phyloP scores from a whole-genome alignment of 257 asterid species.

The Lavandula angustifolia region DNA sequence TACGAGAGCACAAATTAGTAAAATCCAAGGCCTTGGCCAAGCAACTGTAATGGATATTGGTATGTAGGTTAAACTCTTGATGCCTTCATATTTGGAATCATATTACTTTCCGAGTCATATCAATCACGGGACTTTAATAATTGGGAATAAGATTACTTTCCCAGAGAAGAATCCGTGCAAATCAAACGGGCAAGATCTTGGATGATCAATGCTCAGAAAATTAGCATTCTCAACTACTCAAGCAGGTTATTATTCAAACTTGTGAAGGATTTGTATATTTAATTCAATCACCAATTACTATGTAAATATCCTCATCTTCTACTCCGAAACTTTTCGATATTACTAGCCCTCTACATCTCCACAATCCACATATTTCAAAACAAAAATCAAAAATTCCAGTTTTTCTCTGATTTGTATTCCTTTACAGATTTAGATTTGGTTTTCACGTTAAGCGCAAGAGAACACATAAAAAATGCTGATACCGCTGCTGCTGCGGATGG shows the following conservation, averaged over 20 bases:
- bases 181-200: too few species aligned
- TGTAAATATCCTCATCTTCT: not conserved
- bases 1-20: not conserved
- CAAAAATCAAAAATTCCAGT: conserved; percentile 6
- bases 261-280: too few species aligned
- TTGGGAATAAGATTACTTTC: too few species aligned
- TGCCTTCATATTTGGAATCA: too few species aligned
- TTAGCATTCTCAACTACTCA: not conserved
- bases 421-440: not conserved
- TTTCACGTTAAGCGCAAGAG: conserved; percentile 10
- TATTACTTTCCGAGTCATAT: too few species aligned
- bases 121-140: too few species aligned
- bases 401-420: conserved; percentile 13
- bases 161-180: too few species aligned
- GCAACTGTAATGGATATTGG: not conserved
- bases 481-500: conserved; percentile 56
- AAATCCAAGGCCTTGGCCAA: not conserved
- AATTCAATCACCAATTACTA: too few species aligned
- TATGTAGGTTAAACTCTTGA: not conserved
- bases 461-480: conserved; percentile 30
- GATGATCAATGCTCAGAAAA: not conserved
- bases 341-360: not conserved
- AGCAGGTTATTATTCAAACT: not conserved
- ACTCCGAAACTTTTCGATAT: not conserved
- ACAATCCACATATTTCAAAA: not conserved